A percentile compares a stretch with the other conserved stretches of the same genome.
These are phyloP conservation scores for Trichoderma sp. DNA, from an alignment of 2,329 filamentous ascomycete genomes.

Conservation along the genomic window DNA sequence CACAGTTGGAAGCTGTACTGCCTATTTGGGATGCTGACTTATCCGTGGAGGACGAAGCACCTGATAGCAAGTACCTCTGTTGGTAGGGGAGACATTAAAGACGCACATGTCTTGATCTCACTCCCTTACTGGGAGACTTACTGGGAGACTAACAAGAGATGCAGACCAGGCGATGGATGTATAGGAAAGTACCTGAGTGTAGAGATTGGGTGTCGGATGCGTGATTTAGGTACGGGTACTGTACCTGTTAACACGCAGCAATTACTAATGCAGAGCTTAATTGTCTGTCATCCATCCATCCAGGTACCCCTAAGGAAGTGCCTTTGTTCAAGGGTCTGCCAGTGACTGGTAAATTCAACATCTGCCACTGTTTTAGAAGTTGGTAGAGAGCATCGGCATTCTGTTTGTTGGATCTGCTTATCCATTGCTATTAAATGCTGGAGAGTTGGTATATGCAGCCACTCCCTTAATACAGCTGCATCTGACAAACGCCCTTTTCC, in stretches of 20 bases:
- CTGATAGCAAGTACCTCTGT: neutral
- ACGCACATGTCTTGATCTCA: neutral
- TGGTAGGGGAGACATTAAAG: neutral
- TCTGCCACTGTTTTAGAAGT: no score
- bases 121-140: neutral
- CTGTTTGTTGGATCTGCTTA: neutral
- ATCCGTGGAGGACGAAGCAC: no score
- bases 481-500: neutral
- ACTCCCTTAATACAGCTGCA: neutral
- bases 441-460: no score
- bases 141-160: neutral
- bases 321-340: no score
- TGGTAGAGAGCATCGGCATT: neutral
- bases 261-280: neutral
- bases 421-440: no score
- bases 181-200: neutral
- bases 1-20: neutral
- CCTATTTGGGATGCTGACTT: neutral
- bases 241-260: neutral
- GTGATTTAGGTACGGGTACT: neutral
- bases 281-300: neutral
- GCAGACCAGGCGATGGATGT: neutral
- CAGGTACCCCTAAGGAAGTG: no score
- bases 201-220: neutral
- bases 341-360: no score